Evolutionary conservation across 305 asterid species (phyloP), one percentile per base, ranked within the genome.

Genomic region (Fraxinus angustifolia): DNA sequence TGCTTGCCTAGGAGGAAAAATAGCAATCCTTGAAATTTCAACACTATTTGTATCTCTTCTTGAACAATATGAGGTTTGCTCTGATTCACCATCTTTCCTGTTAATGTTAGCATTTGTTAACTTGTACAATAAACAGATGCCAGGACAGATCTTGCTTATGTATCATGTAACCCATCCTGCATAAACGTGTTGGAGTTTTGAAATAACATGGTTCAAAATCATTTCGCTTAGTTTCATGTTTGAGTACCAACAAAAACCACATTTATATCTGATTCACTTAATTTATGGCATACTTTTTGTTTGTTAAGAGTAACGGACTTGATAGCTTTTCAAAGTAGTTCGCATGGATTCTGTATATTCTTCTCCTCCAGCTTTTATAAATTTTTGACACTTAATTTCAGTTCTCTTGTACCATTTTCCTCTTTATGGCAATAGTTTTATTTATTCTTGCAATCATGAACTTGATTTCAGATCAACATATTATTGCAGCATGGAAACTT

Each of bases 1-100:
- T 70, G 87, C 87, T 53, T 88, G 91, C 75, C 72, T 88, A 35
- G 91, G 91, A 53, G 88, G 85, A 79, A 85, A 82, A 81, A 28
- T 88, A 36, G 87, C 87, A 14, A 21, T 86, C 81, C 56, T 33
- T 75, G 86, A 84, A 71, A 82, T 88, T 40, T 83, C 89, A 45
- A 81, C 91, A 50, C 48, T 88, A 75, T 82, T 88, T 82, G 89
- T 88, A 56, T 83, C 86, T 33, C 83, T 88, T 12, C 56, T 88
- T 40, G 80, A 80, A 75, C 53, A 60, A 8, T 86, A 81, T 23
- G 88, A 88, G 89, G 91, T 86, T 40, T 45, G 78, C 28, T 19
- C 75, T 34, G 19, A n/a, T 12, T 19, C 50, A 73, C 35, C 38
- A 0, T 6, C 19, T 45, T 45, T 45, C 53, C 42, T 53, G 50